A percentile compares a stretch with the other conserved stretches of the same genome.
These are phyloP conservation scores for Ilex aquifolium DNA, from an alignment of 257 asterid species.

Conservation along the genomic window DNA sequence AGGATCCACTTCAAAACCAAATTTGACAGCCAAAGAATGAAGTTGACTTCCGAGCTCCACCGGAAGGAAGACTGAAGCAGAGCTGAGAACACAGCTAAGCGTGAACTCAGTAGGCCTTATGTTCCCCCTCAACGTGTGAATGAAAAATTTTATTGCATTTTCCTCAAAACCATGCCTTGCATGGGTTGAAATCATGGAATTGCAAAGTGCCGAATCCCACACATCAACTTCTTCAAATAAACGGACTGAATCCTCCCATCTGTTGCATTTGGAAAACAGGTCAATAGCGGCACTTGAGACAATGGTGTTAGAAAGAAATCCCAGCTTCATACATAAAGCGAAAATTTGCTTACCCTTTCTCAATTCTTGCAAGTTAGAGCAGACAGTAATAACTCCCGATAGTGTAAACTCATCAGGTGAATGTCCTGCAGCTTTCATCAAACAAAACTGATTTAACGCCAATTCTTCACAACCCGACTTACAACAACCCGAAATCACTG, in stretches of 20 bases:
- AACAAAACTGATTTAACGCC: conserved; percentile 31
- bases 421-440: conserved; percentile 40
- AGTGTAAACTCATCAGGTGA: conserved; percentile 47
- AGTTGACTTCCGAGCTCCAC: conserved; percentile 50
- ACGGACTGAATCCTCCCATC: conserved; percentile 36
- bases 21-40: conserved; percentile 55
- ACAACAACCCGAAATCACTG: conserved; percentile 58
- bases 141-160: conserved; percentile 41
- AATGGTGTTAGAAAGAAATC: conserved; percentile 41
- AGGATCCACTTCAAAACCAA: conserved; percentile 49
- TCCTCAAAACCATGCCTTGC: conserved; percentile 38
- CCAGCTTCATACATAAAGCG: conserved; percentile 53
- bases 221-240: conserved; percentile 34
- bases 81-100: conserved; percentile 44
- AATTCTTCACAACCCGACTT: conserved; percentile 33
- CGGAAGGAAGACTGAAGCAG: conserved; percentile 35
- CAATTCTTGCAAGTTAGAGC: conserved; percentile 47
- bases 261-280: conserved; percentile 65
- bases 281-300: conserved; percentile 69
- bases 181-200: conserved; percentile 63
- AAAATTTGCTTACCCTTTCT: conserved; percentile 52
- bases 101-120: conserved; percentile 58
- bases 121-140: conserved; percentile 29
- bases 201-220: conserved; percentile 44
- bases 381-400: conserved; percentile 44